A percentile compares a stretch with the other conserved stretches of the same genome.
Conservation (phyloP, 2,329 filamentous ascomycete genomes). For the Trichoderma sp. region DNA sequence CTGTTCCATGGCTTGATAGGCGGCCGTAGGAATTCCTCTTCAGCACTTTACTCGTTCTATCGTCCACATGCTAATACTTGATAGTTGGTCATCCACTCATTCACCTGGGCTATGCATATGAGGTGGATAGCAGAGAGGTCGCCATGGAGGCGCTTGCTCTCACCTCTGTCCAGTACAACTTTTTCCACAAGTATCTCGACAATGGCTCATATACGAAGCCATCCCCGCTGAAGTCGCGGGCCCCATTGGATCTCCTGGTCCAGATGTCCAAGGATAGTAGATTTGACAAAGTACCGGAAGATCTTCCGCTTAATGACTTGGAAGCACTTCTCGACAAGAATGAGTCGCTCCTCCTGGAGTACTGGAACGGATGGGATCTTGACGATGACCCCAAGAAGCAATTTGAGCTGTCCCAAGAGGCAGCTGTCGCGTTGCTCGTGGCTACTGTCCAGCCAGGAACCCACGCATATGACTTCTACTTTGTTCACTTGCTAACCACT, state of each 20-base stretch:
- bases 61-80: constrained; percentile 23
- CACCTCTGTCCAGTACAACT: constrained; percentile 57
- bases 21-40: constrained; percentile 58
- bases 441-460: constrained; percentile 56
- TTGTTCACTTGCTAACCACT: constrained; percentile 78
- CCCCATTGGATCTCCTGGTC: constrained; percentile 68
- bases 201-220: constrained; percentile 67
- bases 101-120: constrained; percentile 90
- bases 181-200: constrained; percentile 67
- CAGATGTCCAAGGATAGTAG: constrained; percentile 66
- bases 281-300: constrained; percentile 64
- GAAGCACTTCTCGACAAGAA: constrained; percentile 65
- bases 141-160: constrained; percentile 85
- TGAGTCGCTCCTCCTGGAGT: constrained; percentile 71
- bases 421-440: constrained; percentile 60
- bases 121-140: constrained; percentile 79
- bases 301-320: constrained; percentile 61
- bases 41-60: background rate
- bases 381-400: constrained; percentile 64
- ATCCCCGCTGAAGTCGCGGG: constrained; percentile 57
- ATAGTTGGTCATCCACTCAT: constrained; percentile 88
- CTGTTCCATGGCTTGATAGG: constrained; percentile 77
- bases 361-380: constrained; percentile 88
- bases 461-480: constrained; percentile 76
- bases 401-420: constrained; percentile 69